Evolutionary conservation across 306 rosid species (phyloP).

Genomic region (Castanospermum australe): DNA sequence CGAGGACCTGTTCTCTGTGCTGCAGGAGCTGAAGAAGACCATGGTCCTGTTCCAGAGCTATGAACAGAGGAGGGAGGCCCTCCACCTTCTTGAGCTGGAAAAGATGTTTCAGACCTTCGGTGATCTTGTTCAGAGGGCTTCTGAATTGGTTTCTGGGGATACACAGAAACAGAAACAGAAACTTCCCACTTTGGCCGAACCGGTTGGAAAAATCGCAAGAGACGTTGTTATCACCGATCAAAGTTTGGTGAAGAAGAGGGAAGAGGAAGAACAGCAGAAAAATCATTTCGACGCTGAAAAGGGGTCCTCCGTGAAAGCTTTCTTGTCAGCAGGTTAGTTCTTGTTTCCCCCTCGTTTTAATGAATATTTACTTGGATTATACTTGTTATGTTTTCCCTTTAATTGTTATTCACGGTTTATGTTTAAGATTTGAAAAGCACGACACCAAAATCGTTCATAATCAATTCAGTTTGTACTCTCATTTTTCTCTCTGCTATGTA

Average conservation of each 20-base stretch:
- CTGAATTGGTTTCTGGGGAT: slow-evolving; percentile 64
- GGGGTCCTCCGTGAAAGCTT: slow-evolving; percentile 35
- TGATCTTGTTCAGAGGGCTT: slow-evolving; percentile 79
- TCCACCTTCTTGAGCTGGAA: slow-evolving; percentile 55
- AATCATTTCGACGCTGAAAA: slow-evolving; percentile 28
- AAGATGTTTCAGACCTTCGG: slow-evolving; percentile 59
- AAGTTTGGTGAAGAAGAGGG: slow-evolving; percentile 30
- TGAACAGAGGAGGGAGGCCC: slow-evolving; percentile 66
- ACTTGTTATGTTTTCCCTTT: neutral
- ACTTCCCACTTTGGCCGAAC: slow-evolving; percentile 23
- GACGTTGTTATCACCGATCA: slow-evolving; percentile 37
- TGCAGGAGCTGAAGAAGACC: slow-evolving; percentile 59
- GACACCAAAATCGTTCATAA: neutral
- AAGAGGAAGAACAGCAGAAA: slow-evolving; percentile 32
- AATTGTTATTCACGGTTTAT: neutral
- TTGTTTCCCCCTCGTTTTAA: neutral
- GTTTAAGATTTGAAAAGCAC: neutral
- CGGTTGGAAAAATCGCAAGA: slow-evolving; percentile 23
- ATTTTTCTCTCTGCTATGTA: neutral
- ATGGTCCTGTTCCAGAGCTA: slow-evolving; percentile 55
- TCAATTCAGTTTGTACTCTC: neutral
- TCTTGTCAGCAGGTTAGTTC: slow-evolving; percentile 55
- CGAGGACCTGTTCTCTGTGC: slow-evolving; percentile 57
- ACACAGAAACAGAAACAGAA: slow-evolving; percentile 17
- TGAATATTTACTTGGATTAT: neutral